These are phyloP conservation scores for Trypanosomatidae sp. DNA, from an alignment of 208 protist genomes.

Conservation along the genomic window DNA sequence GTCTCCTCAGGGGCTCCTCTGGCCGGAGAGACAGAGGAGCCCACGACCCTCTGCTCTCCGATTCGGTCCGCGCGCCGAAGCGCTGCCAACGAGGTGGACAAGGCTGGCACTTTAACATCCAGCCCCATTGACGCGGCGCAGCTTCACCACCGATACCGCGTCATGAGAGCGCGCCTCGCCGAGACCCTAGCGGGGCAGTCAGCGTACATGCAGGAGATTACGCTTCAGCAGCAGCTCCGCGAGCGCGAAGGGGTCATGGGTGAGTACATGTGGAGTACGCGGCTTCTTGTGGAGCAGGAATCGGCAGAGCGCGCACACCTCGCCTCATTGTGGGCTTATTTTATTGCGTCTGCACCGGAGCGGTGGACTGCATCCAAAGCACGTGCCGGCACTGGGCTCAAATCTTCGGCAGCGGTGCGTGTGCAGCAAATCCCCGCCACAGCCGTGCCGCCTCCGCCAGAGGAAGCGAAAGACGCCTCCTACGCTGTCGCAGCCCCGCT, in stretches of 20 bases:
- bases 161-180: conserved; percentile 9
- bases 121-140: conserved; percentile 6
- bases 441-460: neutral
- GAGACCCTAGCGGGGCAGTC: conserved; percentile 9
- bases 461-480: neutral
- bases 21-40: neutral
- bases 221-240: conserved; percentile 12
- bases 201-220: conserved; percentile 13
- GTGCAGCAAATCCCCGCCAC: neutral
- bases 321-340: conserved; percentile 2
- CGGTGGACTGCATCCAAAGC: neutral
- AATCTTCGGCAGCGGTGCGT: neutral
- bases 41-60: neutral
- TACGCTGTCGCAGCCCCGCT: neutral
- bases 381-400: neutral
- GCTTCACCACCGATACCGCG: conserved; percentile 7
- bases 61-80: neutral
- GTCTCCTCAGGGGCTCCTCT: neutral
- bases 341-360: neutral
- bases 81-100: neutral
- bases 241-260: conserved; percentile 21
- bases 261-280: conserved; percentile 19
- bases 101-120: neutral
- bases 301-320: conserved; percentile 19
- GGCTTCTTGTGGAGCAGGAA: conserved; percentile 27